Base-by-base conservation (phyloP, 257 asterid species). In the Solanum piurae region DNA sequence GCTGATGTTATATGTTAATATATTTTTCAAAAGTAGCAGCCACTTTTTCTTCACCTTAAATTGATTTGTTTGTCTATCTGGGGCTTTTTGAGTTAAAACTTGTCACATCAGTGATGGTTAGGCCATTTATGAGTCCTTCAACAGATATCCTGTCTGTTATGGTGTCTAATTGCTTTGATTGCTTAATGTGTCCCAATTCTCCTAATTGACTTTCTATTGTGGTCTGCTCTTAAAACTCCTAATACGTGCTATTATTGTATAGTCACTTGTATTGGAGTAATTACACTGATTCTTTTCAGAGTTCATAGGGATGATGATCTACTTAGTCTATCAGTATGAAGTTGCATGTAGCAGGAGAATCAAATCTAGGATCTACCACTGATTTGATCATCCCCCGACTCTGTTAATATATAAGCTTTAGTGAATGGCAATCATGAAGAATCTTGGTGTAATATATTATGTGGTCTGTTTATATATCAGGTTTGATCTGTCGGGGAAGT, bases 401-500 rank as follows among this genome's bases (percentile, higher is more conserved):
- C 20, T 31, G 6, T 10, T 46, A 25, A 18, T 46, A 31, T 16
- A 38, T 29, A 46, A 80, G 62, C 68, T 49, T 46, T 16, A 29
- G 42, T 46, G 69, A 46, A 29, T 29, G 85, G 33, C 42, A 46
- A 80, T 80, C 42, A 18, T 49, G 85, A 82, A 82, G 85, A 49
- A 20, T 82, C 60, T 46, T 49, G 36, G 85, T 80, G 69, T 82
- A 29, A 29, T 13, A 40, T 40, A 40, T 76, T 40, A 12, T 49
- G 44, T 46, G 42, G 68, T 49, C 37, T 82, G 16, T 82, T 49
- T 29, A 49, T 46, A 5, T 82, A 82, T 83, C 90, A 97, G 99
- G 99, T 97, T 97, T 88, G 97, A 97, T 90, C 94, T 96, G 90
- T 94, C 98, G 1, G 98, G 98, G 55, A 97, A 93, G 94, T 90